Evolutionary conservation across 1,284 basidiomycete species (phyloP).

Genomic region (Pseudozyma pruni): DNA sequence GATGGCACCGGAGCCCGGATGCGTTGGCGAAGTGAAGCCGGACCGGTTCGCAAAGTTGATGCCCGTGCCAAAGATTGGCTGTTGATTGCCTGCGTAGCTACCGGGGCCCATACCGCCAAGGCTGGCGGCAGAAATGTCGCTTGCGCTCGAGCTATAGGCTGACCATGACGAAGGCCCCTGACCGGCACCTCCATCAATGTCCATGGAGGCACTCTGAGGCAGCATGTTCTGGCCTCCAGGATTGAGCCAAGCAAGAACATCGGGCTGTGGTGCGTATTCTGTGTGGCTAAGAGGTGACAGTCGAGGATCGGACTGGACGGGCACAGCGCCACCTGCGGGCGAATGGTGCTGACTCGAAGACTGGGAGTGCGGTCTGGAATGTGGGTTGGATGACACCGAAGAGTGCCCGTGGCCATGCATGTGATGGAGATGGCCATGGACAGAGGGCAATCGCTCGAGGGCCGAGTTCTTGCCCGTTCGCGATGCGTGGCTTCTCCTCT

Average conservation of each 20-base stretch:
- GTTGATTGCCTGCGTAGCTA: slow-evolving; percentile 6
- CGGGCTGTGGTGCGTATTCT: slow-evolving; percentile 12
- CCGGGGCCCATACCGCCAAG: slow-evolving; percentile 9
- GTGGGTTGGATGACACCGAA: slow-evolving; percentile 7
- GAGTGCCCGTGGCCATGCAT: slow-evolving; percentile 32
- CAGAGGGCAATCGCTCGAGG: slow-evolving; percentile 40
- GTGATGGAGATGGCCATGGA: slow-evolving; percentile 45
- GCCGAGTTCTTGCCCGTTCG: slow-evolving; percentile 47
- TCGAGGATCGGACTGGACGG: slow-evolving; percentile 20
- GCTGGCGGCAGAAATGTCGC: slow-evolving; percentile 28
- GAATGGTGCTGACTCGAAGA: slow-evolving; percentile 42
- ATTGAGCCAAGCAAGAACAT: slow-evolving; percentile 43
- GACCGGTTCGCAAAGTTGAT: slow-evolving; percentile 14
- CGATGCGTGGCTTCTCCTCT: slow-evolving; percentile 46
- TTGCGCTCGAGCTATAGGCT: slow-evolving; percentile 34
- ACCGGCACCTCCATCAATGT: slow-evolving; percentile 22
- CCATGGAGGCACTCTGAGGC: slow-evolving; percentile 22
- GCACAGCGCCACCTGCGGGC: slow-evolving; percentile 27
- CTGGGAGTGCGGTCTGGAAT: slow-evolving; percentile 38
- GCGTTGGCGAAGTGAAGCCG: slow-evolving; percentile 17
- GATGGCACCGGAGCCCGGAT: slow-evolving; percentile 7
- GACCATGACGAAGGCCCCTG: slow-evolving; percentile 26
- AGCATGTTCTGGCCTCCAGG: slow-evolving; percentile 17
- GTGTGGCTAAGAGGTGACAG: slow-evolving; percentile 25
- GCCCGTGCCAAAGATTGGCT: slow-evolving; percentile 14